Evolutionary conservation across 116 monocot genomes (phyloP), one percentile per base, ranked within the genome.

Genomic region (Phalaenopsis hybrid): DNA sequence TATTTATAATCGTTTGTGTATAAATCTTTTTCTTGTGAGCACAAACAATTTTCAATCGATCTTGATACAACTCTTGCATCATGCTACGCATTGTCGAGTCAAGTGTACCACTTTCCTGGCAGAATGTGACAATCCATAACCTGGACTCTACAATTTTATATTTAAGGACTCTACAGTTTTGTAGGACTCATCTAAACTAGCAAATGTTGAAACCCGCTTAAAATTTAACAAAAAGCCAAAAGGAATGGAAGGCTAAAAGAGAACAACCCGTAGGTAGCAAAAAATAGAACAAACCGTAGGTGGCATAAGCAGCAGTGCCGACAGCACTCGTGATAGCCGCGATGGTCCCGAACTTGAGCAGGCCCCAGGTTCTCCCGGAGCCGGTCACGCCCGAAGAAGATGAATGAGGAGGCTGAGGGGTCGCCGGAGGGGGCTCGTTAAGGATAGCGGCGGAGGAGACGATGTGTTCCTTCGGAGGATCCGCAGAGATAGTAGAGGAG

Each of bases 241-340:
- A n/a, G 52, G 5, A 37, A 23, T 43, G 3, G 76, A 18, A 44
- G 41, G 46, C 13, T 9, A 23, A 15, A 34, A 41, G 2, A 44
- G 33, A 74, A 76, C 61, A 20, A 45, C 89, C 92, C 92, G 68
- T 89, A 89, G 74, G 89, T 89, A 57, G 55, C 89, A 69, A 37
- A 23, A 44, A 41, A n/a, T 0, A 44, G 33, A 74, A 76, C 61
- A 20, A 45, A 92, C 92, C 92, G 68, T 89, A 89, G 74, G 89
- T 89, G 48, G 55, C 89, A 69, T 92, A 92, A 31, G 82, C 84
- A 11, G 86, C 80, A 74, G 87, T 75, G 55, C 89, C 92, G 8
- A 83, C 28, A 2, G 83, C 81, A 67, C 86, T 84, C 6, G 82
- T 78, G 78, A 92, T 18, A 61, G 84, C 85, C 0, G 87, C 82